A percentile compares a stretch with the other conserved stretches of the same genome.
These are phyloP conservation scores for Rhynchosporium graminicola DNA, from an alignment of 2,329 filamentous ascomycete species.

Conservation along the genomic window DNA sequence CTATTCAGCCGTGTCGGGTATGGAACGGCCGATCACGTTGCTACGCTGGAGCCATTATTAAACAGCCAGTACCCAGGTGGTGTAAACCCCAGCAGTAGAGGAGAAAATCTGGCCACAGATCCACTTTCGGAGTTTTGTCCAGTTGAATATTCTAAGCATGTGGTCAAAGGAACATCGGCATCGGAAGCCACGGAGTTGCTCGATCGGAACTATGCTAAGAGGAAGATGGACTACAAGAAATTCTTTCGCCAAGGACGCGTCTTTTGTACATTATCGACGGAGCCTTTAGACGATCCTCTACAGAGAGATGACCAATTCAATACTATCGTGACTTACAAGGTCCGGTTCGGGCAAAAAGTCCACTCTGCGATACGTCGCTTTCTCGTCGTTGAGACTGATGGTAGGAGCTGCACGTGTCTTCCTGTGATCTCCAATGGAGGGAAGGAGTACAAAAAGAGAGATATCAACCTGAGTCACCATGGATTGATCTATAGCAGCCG, in stretches of 20 bases:
- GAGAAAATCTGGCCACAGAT: too few relatives aligned
- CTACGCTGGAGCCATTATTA: too few relatives aligned
- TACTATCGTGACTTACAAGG: conserved; percentile 17
- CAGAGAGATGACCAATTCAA: conserved; percentile 21
- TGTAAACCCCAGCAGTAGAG: too few relatives aligned
- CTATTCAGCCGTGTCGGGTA: too few relatives aligned
- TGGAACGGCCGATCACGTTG: too few relatives aligned
- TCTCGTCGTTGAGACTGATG: conserved; percentile 29
- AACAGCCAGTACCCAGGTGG: too few relatives aligned
- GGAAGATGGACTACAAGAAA: neutral
- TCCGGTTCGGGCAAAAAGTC: conserved; percentile 27
- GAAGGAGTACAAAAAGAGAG: conserved; percentile 25
- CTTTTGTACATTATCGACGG: neutral
- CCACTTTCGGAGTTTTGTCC: too few relatives aligned
- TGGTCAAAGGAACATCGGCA: neutral
- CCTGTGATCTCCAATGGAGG: conserved; percentile 29
- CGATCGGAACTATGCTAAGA: neutral
- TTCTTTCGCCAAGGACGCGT: neutral
- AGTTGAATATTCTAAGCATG: neutral
- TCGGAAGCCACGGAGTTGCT: neutral
- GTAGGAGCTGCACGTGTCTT: conserved; percentile 27
- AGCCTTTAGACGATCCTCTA: neutral
- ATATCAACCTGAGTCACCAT: conserved; percentile 31
- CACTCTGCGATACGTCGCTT: conserved; percentile 32
- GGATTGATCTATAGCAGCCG: conserved; percentile 29